Base-by-base conservation (phyloP, 2,329 filamentous ascomycete genomes). In the Venturia nashicola region DNA sequence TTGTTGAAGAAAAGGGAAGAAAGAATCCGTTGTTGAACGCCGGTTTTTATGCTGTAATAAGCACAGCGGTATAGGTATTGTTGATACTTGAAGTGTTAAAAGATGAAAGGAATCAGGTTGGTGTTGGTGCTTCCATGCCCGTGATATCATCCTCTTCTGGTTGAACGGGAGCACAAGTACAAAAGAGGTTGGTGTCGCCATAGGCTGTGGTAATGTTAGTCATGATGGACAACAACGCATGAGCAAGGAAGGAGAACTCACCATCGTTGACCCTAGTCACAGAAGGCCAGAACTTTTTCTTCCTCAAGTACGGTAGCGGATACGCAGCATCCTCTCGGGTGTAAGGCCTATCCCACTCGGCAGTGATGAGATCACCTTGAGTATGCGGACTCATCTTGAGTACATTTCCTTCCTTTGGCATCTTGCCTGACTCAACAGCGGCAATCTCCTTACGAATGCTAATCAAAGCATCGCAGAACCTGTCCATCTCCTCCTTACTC, bases 241-340 rank as follows among this genome's bases (percentile, higher is more conserved):
- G 18, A 27, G 9, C 59, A 64, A 39, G 63, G 32, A 44, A 9
- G 55, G n/a, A 23, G 32, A n/a, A 80, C 88, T 81, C 76, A 93
- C 90, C 83, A 79, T 97, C 93, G 73, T 97, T 89, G 23, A 97
- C 80, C 73, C 93, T 83, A 7, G 88, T 90, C 16, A 96, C 91
- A 43, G 80, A 86, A 0, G 93, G 92, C 93, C 93, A 97, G 78
- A 97, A 97, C 81, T 97, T 97, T 87, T 95, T 97, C 83, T 96
- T 90, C 74, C 84, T 83, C 67, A 97, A 77, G 77, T 85, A 96
- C 0, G 86, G 80, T 67, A 96, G 73, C 20, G 93, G 93, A 74
- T 96, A 97, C 0, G 91, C 93, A 0, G 93, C 93, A 76, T 86
- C 83, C 77, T 94, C 88, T 36, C 91, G 80, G 0, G 81, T 84